phyloP scores from a whole-genome alignment of 495 filamentous ascomycete species.

The Hypoxylon fragiforme region DNA sequence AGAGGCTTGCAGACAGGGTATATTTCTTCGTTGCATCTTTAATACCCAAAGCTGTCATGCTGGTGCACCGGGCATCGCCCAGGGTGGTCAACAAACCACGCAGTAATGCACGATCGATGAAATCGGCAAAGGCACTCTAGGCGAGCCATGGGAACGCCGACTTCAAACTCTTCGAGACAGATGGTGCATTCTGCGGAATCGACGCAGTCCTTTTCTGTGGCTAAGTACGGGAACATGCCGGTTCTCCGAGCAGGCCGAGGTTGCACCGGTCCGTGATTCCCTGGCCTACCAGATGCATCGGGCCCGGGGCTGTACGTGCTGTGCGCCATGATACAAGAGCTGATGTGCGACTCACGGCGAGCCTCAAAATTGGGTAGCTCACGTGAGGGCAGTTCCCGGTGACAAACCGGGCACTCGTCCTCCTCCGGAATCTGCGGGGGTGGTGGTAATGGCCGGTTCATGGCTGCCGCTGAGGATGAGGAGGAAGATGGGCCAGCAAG shows the following conservation, averaged over 20 bases:
- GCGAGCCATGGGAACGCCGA: constrained; percentile 77
- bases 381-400: constrained; percentile 70
- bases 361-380: constrained; percentile 60
- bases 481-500: constrained; percentile 30
- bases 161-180: constrained; percentile 94
- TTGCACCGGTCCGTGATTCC: constrained; percentile 30
- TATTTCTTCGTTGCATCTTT: background rate
- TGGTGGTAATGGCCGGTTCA: constrained; percentile 35
- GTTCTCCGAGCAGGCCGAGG: constrained; percentile 44
- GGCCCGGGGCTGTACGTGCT: constrained; percentile 41
- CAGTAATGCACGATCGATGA: constrained; percentile 69
- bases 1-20: background rate
- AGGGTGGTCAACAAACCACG: constrained; percentile 56
- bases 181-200: constrained; percentile 87
- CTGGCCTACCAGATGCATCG: constrained; percentile 1
- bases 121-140: constrained; percentile 94
- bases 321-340: constrained; percentile 68
- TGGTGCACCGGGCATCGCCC: constrained; percentile 60
- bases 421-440: constrained; percentile 64
- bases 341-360: constrained; percentile 74
- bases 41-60: constrained; percentile 55
- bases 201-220: constrained; percentile 90
- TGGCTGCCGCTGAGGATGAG: constrained; percentile 21
- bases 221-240: constrained; percentile 65
- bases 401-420: constrained; percentile 91